Percentiles rank a stretch among this genome's conserved stretches.
Conservation (phyloP, 495 filamentous ascomycete genomes). For the Penicillium malachiteum region DNA sequence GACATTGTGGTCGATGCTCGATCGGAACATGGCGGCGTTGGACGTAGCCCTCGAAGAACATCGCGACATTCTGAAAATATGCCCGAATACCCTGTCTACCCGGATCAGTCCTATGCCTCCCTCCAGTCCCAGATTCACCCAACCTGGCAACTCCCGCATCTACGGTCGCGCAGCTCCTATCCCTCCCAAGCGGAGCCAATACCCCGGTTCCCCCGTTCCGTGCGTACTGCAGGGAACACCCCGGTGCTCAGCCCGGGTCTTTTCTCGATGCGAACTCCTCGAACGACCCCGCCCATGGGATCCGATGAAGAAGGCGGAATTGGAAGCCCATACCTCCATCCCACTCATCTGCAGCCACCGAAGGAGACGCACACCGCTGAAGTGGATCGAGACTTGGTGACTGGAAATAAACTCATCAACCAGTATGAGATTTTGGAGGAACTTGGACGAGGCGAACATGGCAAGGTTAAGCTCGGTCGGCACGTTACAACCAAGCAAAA, state of each 20-base stretch:
- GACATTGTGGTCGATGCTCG: slow-evolving; percentile 43
- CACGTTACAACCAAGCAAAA: slow-evolving; percentile 73
- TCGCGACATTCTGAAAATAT: slow-evolving; percentile 31
- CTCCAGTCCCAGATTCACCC: slow-evolving; percentile 51
- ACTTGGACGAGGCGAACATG: slow-evolving; percentile 91
- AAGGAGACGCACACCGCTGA: slow-evolving; percentile 82
- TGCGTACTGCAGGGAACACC: slow-evolving; percentile 61
- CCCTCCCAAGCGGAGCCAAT: slow-evolving; percentile 37
- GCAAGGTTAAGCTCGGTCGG: slow-evolving; percentile 91
- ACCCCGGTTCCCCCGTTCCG: slow-evolving; percentile 28
- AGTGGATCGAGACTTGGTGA: slow-evolving; percentile 80
- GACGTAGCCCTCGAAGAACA: slow-evolving; percentile 27
- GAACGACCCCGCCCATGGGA: slow-evolving; percentile 42
- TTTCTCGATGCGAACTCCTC: slow-evolving; percentile 53
- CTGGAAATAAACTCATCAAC: slow-evolving; percentile 94
- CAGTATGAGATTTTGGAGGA: slow-evolving; percentile 96
- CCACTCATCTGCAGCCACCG: slow-evolving; percentile 60
- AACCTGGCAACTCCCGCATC: slow-evolving; percentile 39
- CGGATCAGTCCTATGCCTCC: slow-evolving; percentile 53
- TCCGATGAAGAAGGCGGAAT: slow-evolving; percentile 46
- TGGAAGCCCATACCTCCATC: slow-evolving; percentile 62
- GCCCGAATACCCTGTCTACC: slow-evolving; percentile 50
- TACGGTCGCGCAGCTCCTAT: slow-evolving; percentile 43
- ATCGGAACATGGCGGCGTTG: slow-evolving; percentile 31
- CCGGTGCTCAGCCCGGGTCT: slow-evolving; percentile 68